Evolutionary conservation across 2,329 filamentous ascomycete species (phyloP).

Genomic region (Atkinsonella hypoxylon): DNA sequence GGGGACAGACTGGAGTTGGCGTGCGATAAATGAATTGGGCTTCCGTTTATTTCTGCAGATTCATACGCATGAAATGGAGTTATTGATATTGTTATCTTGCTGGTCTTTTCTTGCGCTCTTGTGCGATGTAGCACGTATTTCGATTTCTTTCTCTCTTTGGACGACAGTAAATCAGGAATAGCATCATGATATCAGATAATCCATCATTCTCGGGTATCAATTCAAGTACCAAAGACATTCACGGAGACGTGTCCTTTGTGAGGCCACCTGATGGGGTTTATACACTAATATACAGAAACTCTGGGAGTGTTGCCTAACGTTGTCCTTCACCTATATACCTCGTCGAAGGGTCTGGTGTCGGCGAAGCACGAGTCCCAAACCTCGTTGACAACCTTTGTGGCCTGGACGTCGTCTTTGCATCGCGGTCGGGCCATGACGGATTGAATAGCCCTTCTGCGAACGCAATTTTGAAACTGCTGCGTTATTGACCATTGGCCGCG

Average conservation of each 20-base stretch:
- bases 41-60: conserved; percentile 4
- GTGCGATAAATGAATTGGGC: conserved; percentile 4
- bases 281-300: conserved; percentile 4
- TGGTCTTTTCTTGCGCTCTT: neutral
- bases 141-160: too few relatives aligned
- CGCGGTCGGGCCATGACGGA: conserved; percentile 68
- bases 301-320: neutral
- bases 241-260: neutral
- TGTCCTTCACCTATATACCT: conserved; percentile 64
- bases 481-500: conserved; percentile 80
- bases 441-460: conserved; percentile 65
- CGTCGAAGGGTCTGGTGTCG: conserved; percentile 91
- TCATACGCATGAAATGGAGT: conserved; percentile 21
- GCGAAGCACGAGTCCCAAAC: conserved; percentile 98
- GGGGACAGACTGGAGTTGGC: conserved; percentile 6
- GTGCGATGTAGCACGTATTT: neutral
- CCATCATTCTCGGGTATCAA: neutral
- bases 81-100: conserved; percentile 7
- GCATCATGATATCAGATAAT: neutral
- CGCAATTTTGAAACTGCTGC: conserved; percentile 88
- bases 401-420: conserved; percentile 78
- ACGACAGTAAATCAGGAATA: neutral
- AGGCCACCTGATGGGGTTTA: neutral
- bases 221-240: neutral
- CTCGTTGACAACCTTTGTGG: conserved; percentile 79